Conservation (phyloP, 768 basidiomycete species). For the Phlebiopsis gigantea region DNA sequence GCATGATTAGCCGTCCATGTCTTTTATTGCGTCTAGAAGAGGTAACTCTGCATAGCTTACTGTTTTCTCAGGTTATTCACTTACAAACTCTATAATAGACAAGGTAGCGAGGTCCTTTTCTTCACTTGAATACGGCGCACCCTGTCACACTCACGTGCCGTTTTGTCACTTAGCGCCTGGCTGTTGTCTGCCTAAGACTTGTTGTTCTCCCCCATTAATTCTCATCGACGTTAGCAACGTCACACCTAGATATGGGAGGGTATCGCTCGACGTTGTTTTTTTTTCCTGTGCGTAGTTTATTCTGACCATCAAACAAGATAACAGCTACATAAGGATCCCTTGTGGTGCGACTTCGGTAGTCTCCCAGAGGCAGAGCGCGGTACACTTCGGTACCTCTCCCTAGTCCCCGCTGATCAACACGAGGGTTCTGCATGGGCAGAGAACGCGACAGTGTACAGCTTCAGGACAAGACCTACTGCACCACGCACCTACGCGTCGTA, state of each 20-base stretch:
- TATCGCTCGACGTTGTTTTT: neutral
- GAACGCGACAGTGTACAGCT: neutral
- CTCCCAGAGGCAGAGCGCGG: no score
- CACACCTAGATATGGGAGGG: neutral
- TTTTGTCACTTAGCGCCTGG: slow-evolving; percentile 1
- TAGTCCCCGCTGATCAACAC: neutral
- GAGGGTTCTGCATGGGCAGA: neutral
- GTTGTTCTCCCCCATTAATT: neutral
- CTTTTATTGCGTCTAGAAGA: no score
- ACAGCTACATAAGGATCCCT: neutral
- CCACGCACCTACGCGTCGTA: neutral
- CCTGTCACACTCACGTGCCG: slow-evolving; percentile 2
- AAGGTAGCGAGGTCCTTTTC: neutral
- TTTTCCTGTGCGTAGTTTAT: neutral
- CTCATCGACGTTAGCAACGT: neutral
- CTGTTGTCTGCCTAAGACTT: neutral
- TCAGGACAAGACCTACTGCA: neutral
- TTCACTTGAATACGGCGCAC: neutral
- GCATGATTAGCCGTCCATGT: no score
- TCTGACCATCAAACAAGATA: neutral
- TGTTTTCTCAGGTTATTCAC: neutral
- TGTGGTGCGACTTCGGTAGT: neutral
- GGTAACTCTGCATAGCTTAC: no score
- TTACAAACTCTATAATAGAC: neutral
- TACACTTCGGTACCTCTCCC: neutral